A percentile compares a stretch with the other conserved stretches of the same genome.
Evolutionary conservation across 352 stramenopile species (phyloP).

Genomic region (Pythium utonaiense): DNA sequence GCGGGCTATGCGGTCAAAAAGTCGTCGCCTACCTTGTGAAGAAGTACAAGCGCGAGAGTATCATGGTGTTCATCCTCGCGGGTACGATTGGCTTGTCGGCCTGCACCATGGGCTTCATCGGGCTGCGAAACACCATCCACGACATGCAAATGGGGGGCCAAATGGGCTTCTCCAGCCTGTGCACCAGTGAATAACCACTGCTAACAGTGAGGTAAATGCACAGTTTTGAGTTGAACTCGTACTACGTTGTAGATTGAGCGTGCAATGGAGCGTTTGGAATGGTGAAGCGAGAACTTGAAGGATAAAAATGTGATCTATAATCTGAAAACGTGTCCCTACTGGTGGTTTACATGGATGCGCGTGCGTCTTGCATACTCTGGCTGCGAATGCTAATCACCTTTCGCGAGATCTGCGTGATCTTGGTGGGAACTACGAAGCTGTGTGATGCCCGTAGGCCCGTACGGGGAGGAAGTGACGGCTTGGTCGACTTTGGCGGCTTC

Average conservation of each 20-base stretch:
- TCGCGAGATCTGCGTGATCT: slow-evolving; percentile 17
- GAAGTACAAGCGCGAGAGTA: slow-evolving; percentile 87
- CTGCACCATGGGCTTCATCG: slow-evolving; percentile 65
- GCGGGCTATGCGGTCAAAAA: slow-evolving; percentile 67
- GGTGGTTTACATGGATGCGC: slow-evolving; percentile 13
- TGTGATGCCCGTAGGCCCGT: neutral
- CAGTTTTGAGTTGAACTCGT: neutral
- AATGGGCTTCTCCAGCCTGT: slow-evolving; percentile 69
- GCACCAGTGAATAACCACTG: slow-evolving; percentile 42
- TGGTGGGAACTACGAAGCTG: slow-evolving; percentile 5
- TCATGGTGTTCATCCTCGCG: slow-evolving; percentile 77
- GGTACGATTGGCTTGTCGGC: slow-evolving; percentile 70
- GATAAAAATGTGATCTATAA: too few relatives aligned
- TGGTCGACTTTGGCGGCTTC: slow-evolving; percentile 2
- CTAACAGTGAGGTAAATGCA: too few relatives aligned
- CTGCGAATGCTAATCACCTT: slow-evolving; percentile 63
- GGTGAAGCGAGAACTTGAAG: too few relatives aligned
- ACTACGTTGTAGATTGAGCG: too few relatives aligned
- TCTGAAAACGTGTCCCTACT: neutral
- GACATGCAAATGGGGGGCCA: slow-evolving; percentile 57
- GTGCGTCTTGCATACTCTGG: slow-evolving; percentile 29
- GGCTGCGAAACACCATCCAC: slow-evolving; percentile 45
- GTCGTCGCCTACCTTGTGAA: slow-evolving; percentile 89
- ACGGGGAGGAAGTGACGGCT: slow-evolving; percentile 6
- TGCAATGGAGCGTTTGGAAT: too few relatives aligned